Conservation (phyloP, 495 filamentous ascomycete species). For the Neurospora sp. region DNA sequence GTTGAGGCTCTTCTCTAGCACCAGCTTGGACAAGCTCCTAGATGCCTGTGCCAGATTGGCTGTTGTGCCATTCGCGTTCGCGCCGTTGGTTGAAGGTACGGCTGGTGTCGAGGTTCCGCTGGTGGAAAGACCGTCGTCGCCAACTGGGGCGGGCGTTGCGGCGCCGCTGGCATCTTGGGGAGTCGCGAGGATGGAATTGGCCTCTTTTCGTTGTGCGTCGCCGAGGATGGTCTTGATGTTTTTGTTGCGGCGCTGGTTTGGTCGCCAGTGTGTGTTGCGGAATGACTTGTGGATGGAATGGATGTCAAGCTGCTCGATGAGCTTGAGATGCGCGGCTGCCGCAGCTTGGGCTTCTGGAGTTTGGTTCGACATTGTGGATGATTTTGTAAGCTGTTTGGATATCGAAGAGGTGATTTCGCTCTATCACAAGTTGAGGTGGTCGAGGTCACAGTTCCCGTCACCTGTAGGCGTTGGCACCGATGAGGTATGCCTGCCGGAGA, state of each 20-base stretch:
- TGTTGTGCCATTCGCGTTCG: constrained; percentile 13
- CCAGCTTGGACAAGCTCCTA: constrained; percentile 71
- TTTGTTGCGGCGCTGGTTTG: constrained; percentile 91
- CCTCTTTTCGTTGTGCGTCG: constrained; percentile 78
- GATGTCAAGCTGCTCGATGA: constrained; percentile 84
- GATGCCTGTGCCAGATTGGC: constrained; percentile 73
- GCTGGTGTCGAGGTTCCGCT: constrained; percentile 53
- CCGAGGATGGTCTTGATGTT: constrained; percentile 93
- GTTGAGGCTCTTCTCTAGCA: constrained; percentile 56
- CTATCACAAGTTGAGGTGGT: background rate
- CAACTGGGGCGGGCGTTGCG: constrained; percentile 50
- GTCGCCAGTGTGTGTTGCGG: constrained; percentile 80
- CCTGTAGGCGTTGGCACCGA: background rate
- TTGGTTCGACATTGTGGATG: constrained; percentile 18
- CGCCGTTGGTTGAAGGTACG: constrained; percentile 21
- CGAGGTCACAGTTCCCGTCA: background rate
- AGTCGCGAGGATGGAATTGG: constrained; percentile 56
- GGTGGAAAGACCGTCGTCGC: constrained; percentile 42
- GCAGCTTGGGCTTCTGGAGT: constrained; percentile 26
- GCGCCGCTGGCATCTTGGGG: constrained; percentile 69
- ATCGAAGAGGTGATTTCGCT: background rate
- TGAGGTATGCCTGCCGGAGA: background rate
- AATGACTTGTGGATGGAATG: constrained; percentile 71
- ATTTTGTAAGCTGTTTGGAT: constrained; percentile 1
- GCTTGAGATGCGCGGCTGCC: constrained; percentile 39